Percentiles rank a stretch among this genome's conserved stretches.
Conservation (phyloP, 805 yeast genomes). For the Kodamaea sagamina region DNA sequence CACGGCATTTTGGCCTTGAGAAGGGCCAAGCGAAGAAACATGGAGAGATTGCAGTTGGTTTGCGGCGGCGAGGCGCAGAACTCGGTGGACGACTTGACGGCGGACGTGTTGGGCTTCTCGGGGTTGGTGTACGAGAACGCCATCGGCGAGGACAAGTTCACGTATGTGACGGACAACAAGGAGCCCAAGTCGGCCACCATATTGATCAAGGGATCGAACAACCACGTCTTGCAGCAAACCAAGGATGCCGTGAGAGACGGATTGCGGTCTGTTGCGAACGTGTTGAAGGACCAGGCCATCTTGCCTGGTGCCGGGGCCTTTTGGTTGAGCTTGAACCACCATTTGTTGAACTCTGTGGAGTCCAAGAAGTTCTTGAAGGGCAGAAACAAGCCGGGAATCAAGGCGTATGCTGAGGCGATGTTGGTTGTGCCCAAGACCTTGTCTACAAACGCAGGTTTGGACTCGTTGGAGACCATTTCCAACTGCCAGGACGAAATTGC, state of each 20-base stretch:
- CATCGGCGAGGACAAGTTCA: constrained; percentile 96
- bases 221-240: constrained; percentile 84
- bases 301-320: constrained; percentile 98
- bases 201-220: constrained; percentile 90
- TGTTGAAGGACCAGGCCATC: constrained; percentile 77
- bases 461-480: constrained; percentile 84
- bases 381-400: constrained; percentile 83
- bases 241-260: constrained; percentile 99
- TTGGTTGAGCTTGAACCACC: constrained; percentile 77
- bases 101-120: constrained; percentile 79
- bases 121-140: constrained; percentile 91
- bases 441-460: constrained; percentile 90
- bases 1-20: constrained; percentile 91
- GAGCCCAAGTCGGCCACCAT: constrained; percentile 92
- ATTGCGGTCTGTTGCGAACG: constrained; percentile 89
- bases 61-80: constrained; percentile 98
- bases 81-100: constrained; percentile 88
- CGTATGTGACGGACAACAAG: constrained; percentile 86
- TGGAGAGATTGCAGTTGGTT: constrained; percentile 95
- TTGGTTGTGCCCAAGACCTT: constrained; percentile 91
- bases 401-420: constrained; percentile 91
- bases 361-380: constrained; percentile 70
- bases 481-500: constrained; percentile 85
- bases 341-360: constrained; percentile 47
- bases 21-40: constrained; percentile 97